Base-by-base conservation (phyloP, 352 stramenopile genomes). In the Globisporangium solare region DNA sequence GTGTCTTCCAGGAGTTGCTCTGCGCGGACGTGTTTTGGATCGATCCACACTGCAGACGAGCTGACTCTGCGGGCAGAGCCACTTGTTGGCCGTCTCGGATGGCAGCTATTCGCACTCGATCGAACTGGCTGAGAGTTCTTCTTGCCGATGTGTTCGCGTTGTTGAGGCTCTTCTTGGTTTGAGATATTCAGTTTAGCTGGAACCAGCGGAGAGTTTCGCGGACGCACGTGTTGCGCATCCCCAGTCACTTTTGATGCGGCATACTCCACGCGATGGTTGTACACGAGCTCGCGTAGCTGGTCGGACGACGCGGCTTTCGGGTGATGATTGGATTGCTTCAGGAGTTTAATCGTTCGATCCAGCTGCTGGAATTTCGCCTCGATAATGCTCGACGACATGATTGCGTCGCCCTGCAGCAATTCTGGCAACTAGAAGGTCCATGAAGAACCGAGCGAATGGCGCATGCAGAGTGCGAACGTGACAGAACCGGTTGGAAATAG, bases 301-400 rank as follows among this genome's bases (percentile, higher is more conserved):
- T 86, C 68, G 6, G 73, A 79, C 13, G 73, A 83, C 13, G 68
- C 60, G 6, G 79, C 52, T 60, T 67, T 70, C 17, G 64, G 56
- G 0, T 51, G 63, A 0, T 51, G 47, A 12, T 51, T 55, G 15
- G 68, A 56, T 27, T 76, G 78, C 20, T 63, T 66, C 45, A 88
- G 52, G 42, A 74, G 52, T 39, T 71, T 73, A 47, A 83, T 86
- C 6, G 70, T 76, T 22, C 62, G 64, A 21, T 88, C 78, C 31
- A 88, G 54, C 21, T 70, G 63, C 56, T 80, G 73, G 59, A 86
- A 88, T 55, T 86, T 86, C 42, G 73, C 74, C 55, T 88, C 78
- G 39, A 88, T 79, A 47, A 86, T 73, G 45, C 70, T 76, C 10
- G 67, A 83, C 20, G 78, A 88, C 78, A 88, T 86, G 47, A 14